Evolutionary conservation across 2,329 filamentous ascomycete genomes (phyloP).

Genomic region (Volutella citrinella): DNA sequence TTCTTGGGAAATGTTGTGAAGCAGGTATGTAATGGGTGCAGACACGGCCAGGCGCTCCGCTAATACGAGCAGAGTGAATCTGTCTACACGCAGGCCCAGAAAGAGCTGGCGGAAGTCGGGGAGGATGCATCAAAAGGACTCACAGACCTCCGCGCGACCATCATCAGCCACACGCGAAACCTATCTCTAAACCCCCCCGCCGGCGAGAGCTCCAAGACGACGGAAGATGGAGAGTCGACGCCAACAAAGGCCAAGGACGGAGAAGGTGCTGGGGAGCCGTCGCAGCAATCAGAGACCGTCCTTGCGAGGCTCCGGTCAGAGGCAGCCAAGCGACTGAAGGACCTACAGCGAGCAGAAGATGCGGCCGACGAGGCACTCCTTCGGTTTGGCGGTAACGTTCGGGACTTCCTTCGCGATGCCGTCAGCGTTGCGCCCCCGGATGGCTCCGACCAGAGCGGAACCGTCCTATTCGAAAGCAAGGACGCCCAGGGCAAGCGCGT

Average conservation of each 20-base stretch:
- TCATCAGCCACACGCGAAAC: conserved; percentile 71
- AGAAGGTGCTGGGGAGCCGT: conserved; percentile 38
- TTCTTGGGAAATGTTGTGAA: conserved; percentile 91
- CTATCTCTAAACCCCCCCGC: conserved; percentile 59
- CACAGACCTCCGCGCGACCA: conserved; percentile 62
- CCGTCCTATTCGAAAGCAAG: conserved; percentile 89
- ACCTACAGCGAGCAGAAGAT: conserved; percentile 89
- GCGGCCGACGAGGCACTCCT: conserved; percentile 93
- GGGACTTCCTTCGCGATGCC: conserved; percentile 86
- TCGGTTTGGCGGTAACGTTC: conserved; percentile 84
- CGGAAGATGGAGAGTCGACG: conserved; percentile 41
- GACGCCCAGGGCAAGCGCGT: conserved; percentile 87
- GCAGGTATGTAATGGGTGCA: conserved; percentile 56
- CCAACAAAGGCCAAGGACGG: conserved; percentile 41
- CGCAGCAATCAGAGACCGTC: conserved; percentile 57
- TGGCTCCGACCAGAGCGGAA: conserved; percentile 48
- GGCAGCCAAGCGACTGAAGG: conserved; percentile 79
- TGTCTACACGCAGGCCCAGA: conserved; percentile 80
- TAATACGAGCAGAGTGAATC: conserved; percentile 61
- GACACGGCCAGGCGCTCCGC: conserved; percentile 7
- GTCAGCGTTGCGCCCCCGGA: conserved; percentile 79
- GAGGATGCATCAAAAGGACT: conserved; percentile 82
- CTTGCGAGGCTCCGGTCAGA: conserved; percentile 74
- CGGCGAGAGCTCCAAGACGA: conserved; percentile 28
- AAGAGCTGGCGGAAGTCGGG: conserved; percentile 77